Conservation (phyloP, 306 rosid genomes). For the Gastrolobium villosum region DNA sequence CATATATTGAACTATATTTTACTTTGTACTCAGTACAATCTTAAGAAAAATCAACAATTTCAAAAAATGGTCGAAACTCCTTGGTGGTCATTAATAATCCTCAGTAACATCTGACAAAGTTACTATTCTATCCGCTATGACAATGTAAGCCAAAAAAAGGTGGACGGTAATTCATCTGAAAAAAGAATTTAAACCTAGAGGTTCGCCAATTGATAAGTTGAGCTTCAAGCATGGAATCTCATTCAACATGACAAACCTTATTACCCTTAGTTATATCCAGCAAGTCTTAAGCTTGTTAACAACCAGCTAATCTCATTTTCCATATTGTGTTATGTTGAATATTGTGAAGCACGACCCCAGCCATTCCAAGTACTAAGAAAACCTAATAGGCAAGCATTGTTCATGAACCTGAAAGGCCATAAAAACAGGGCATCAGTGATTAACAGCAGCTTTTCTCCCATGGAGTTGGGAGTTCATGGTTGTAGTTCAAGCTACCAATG, state of each 20-base stretch:
- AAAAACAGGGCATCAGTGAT: background rate
- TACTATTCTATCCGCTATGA: too few relatives aligned
- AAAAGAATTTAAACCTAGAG: too few relatives aligned
- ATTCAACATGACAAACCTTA: constrained; percentile 15
- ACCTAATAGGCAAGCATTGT: background rate
- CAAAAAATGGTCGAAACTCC: too few relatives aligned
- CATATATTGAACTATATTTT: too few relatives aligned
- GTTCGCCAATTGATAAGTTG: background rate
- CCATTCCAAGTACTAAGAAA: constrained; percentile 20
- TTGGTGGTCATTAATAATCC: too few relatives aligned
- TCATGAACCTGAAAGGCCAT: constrained; percentile 35
- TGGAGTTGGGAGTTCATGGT: background rate
- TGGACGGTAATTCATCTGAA: too few relatives aligned
- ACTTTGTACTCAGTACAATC: too few relatives aligned
- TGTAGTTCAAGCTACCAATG: constrained; percentile 4
- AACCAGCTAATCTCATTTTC: background rate
- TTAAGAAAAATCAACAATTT: too few relatives aligned
- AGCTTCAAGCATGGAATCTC: background rate
- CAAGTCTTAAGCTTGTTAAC: background rate
- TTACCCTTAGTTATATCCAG: background rate
- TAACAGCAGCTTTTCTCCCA: background rate
- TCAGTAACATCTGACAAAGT: too few relatives aligned
- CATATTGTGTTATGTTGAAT: background rate
- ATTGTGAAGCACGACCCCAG: constrained; percentile 1
- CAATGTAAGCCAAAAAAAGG: too few relatives aligned